Conservation (phyloP, 129 eudicot genomes). For the Ambrosia trifida region DNA sequence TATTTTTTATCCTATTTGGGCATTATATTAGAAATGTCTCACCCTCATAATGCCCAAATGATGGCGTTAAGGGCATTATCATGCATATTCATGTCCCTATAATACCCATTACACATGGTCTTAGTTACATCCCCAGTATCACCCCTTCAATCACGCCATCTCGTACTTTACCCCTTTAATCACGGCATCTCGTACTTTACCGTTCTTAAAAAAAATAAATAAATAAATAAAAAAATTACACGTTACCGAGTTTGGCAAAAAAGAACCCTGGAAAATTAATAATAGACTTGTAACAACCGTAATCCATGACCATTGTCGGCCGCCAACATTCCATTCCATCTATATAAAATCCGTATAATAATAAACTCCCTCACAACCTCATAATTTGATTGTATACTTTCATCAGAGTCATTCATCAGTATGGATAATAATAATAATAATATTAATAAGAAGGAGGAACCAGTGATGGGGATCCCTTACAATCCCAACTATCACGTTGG, state of each 20-base stretch:
- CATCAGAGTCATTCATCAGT: neutral
- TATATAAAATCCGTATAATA: constrained; percentile 11
- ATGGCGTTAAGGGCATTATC: too few relatives aligned
- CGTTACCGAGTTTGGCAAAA: neutral
- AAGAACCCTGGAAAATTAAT: neutral
- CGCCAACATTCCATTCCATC: constrained; percentile 13
- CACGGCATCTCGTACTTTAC: too few relatives aligned
- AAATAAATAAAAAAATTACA: neutral
- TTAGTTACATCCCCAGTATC: too few relatives aligned
- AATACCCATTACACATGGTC: too few relatives aligned
- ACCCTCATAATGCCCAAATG: too few relatives aligned
- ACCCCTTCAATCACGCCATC: too few relatives aligned
- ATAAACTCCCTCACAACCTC: neutral
- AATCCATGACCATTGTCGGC: constrained; percentile 20
- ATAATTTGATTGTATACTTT: neutral
- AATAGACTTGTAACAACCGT: constrained; percentile 23
- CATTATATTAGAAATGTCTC: too few relatives aligned
- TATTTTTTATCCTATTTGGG: too few relatives aligned
- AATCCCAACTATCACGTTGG: constrained; percentile 36
- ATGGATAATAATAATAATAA: neutral
- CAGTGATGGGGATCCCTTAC: constrained; percentile 81
- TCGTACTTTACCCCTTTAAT: too few relatives aligned
- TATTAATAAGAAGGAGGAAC: constrained; percentile 48
- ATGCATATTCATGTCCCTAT: too few relatives aligned
- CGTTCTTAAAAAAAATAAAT: neutral